Base-by-base conservation (phyloP, 2,329 filamentous ascomycete species). In the Didymella sp. region DNA sequence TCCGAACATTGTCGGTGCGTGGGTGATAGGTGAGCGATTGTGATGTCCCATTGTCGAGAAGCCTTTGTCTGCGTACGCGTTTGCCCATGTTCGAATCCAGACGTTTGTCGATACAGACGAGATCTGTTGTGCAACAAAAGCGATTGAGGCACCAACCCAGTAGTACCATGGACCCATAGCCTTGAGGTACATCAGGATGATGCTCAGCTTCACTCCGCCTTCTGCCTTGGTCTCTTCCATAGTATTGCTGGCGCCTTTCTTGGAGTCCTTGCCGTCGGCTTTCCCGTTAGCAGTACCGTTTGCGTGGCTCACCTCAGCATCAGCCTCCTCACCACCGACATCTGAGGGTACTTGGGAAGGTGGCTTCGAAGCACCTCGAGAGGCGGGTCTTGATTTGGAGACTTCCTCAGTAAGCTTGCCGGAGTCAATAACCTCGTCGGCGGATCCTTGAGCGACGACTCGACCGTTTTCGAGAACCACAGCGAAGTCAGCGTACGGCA, bases 81-180 rank as follows among this genome's bases (percentile, higher is more conserved):
- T 96, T 15, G 94, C 90, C 95, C 95, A 99, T 73, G 94, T 83
- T 66, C 91, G 86, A 68, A 99, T 96, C 95, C 95, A 99, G 47
- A 97, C 78, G 69, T 95, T 97, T 31, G 92, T 96, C 0, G 89
- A 91, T 2, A 98, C 89, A 22, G 90, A 90, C 4, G 90, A 89
- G 30, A 96, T 75, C 73, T 99, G 95, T 73, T 97, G 93, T 41
- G 89, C 79, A 25, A 84, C 83, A 71, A 99, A 98, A 33, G 93
- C 88, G 4, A 87, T 64, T 13, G 87, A 78, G 19, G 93, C 90
- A 31, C 90, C 79, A 44, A 89, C 76, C 95, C 95, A 99, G 79
- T 96, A 99, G 83, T 91, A 93, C 91, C 92, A 96, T 4, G 89
- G 84, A n/a, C 95, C 95, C 95, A 99, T 99, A 62, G 93, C 86